Conservation (phyloP, 768 basidiomycete species). For the Hypholoma sublateritium region DNA sequence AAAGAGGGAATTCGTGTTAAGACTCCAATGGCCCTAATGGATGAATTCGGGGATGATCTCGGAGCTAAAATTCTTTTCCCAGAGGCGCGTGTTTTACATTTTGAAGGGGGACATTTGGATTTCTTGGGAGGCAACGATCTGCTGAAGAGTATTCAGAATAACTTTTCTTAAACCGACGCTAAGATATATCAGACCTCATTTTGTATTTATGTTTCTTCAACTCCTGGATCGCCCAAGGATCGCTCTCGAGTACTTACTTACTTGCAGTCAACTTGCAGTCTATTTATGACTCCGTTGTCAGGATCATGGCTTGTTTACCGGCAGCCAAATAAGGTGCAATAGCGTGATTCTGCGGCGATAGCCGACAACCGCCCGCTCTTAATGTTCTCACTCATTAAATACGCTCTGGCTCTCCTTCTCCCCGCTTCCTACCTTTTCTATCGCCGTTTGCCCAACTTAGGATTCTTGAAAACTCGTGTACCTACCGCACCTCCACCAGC, state of each 20-base stretch:
- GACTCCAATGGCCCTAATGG: neutral
- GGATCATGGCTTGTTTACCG: too few relatives aligned
- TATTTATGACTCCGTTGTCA: too few relatives aligned
- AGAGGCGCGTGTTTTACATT: neutral
- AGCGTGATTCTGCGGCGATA: slow-evolving; percentile 13
- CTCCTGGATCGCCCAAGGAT: too few relatives aligned
- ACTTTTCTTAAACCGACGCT: neutral
- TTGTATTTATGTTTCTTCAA: too few relatives aligned
- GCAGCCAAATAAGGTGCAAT: neutral
- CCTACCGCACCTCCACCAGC: slow-evolving; percentile 14
- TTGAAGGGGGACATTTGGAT: slow-evolving; percentile 2
- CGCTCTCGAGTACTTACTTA: too few relatives aligned
- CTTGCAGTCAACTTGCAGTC: too few relatives aligned
- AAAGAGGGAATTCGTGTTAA: neutral
- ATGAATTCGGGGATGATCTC: neutral
- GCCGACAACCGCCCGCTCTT: slow-evolving; percentile 5
- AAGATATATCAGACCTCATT: too few relatives aligned
- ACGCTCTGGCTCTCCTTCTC: slow-evolving; percentile 15
- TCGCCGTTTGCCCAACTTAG: slow-evolving; percentile 10
- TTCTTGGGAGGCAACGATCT: neutral
- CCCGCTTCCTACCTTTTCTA: slow-evolving; percentile 19
- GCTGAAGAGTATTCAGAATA: neutral
- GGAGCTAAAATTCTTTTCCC: neutral
- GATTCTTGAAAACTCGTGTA: neutral
- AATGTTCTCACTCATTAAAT: slow-evolving; percentile 18